Conservation (phyloP, 345 rosid genomes). For the Durio zibethinus region DNA sequence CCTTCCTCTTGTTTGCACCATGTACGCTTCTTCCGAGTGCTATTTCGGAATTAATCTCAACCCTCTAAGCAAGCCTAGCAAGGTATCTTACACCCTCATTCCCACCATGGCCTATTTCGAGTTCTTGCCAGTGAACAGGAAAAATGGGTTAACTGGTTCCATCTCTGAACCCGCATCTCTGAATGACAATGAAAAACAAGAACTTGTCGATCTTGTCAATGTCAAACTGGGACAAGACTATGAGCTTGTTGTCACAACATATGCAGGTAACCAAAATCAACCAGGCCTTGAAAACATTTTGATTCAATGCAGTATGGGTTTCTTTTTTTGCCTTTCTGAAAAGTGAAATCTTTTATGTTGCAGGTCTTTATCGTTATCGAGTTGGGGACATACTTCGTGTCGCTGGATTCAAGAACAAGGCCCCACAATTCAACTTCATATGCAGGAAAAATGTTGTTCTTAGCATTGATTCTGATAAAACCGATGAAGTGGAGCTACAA, state of each 20-base stretch:
- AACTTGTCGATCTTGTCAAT: constrained; percentile 47
- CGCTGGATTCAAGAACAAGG: constrained; percentile 54
- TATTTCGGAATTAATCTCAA: constrained; percentile 48
- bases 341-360: constrained; percentile 3
- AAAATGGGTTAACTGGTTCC: constrained; percentile 27
- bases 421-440: constrained; percentile 50
- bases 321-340: not conserved
- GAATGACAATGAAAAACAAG: constrained; percentile 18
- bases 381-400: constrained; percentile 57
- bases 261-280: constrained; percentile 32
- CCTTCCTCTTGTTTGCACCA: constrained; percentile 53
- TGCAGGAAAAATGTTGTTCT: constrained; percentile 52
- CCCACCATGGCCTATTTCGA: constrained; percentile 63
- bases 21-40: constrained; percentile 69
- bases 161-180: constrained; percentile 1
- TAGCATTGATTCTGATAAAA: constrained; percentile 53
- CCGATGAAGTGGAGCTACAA: constrained; percentile 54
- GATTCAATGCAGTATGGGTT: not conserved
- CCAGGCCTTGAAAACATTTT: not conserved
- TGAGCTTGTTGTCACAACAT: constrained; percentile 58
- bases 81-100: constrained; percentile 47
- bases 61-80: constrained; percentile 44
- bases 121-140: constrained; percentile 45
- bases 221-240: constrained; percentile 50
- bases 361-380: constrained; percentile 53